phyloP scores from a whole-genome alignment of 805 yeast genomes.

The Candida pseudofarinosa region DNA sequence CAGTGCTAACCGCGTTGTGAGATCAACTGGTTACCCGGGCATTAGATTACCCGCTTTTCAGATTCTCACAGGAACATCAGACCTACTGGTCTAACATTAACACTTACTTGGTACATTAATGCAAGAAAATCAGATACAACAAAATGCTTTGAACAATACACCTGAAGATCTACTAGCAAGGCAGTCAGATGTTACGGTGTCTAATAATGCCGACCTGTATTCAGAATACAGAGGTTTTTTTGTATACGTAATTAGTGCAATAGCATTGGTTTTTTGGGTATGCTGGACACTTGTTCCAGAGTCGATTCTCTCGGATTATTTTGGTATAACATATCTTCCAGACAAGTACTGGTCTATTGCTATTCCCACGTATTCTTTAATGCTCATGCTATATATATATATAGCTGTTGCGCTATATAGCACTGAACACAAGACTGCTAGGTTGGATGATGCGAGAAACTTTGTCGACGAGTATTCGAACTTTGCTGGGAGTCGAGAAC shows the following conservation, averaged over 20 bases:
- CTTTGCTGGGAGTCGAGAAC: constrained; percentile 17
- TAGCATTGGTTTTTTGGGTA: constrained; percentile 52
- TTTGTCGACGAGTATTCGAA: constrained; percentile 64
- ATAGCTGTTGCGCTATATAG: constrained; percentile 68
- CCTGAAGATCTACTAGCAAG: constrained; percentile 52
- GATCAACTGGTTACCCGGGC: constrained; percentile 22
- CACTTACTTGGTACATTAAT: neutral
- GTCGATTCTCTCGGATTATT: constrained; percentile 38
- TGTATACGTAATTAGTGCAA: constrained; percentile 62
- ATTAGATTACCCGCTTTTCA: constrained; percentile 4
- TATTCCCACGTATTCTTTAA: constrained; percentile 65
- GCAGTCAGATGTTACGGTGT: constrained; percentile 62
- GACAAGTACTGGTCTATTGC: constrained; percentile 90
- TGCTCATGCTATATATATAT: constrained; percentile 70
- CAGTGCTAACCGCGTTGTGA: constrained; percentile 30
- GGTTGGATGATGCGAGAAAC: constrained; percentile 55
- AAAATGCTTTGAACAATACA: neutral
- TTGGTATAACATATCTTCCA: constrained; percentile 72
- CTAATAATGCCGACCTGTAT: constrained; percentile 50
- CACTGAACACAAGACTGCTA: constrained; percentile 66
- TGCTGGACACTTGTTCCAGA: constrained; percentile 77
- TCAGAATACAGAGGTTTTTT: constrained; percentile 90
- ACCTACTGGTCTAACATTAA: too few relatives aligned
- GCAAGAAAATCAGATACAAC: neutral
- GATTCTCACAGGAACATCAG: too few relatives aligned